Evolutionary conservation across 2,329 filamentous ascomycete species (phyloP).

Genomic region (Erysiphe neolycopersici): DNA sequence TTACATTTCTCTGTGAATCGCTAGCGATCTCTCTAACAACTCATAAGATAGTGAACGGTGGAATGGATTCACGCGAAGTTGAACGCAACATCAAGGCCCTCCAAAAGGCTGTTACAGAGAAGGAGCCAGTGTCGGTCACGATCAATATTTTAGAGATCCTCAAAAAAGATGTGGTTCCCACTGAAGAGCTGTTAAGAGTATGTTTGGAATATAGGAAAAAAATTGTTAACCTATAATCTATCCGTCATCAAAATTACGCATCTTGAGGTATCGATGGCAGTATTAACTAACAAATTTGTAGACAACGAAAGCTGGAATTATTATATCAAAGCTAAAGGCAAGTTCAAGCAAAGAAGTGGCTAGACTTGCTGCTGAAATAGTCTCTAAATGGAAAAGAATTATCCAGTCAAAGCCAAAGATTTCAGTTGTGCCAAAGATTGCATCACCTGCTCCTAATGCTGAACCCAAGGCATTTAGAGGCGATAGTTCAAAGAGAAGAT

Average conservation of each 20-base stretch:
- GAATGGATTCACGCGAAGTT: slow-evolving; percentile 12
- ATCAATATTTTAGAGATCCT: slow-evolving; percentile 51
- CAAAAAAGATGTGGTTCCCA: slow-evolving; percentile 55
- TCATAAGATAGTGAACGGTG: background rate
- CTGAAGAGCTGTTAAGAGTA: slow-evolving; percentile 70
- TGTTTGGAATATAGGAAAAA: slow-evolving; percentile 11
- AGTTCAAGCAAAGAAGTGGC: slow-evolving; percentile 64
- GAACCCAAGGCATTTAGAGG: slow-evolving; percentile 26
- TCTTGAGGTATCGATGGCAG: background rate
- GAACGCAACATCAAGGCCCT: slow-evolving; percentile 24
- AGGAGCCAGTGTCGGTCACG: slow-evolving; percentile 47
- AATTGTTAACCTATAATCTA: too few relatives aligned
- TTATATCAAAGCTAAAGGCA: slow-evolving; percentile 53
- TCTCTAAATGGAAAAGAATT: slow-evolving; percentile 63
- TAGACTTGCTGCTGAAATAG: slow-evolving; percentile 52
- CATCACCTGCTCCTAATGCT: slow-evolving; percentile 17
- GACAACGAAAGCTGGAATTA: slow-evolving; percentile 74
- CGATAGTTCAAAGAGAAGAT: slow-evolving; percentile 54
- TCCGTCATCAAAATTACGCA: background rate
- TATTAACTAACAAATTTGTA: slow-evolving; percentile 12
- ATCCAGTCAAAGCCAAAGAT: slow-evolving; percentile 31
- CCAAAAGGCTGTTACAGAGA: slow-evolving; percentile 48
- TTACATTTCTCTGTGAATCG: too few relatives aligned
- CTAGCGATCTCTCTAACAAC: too few relatives aligned
- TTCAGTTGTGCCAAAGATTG: slow-evolving; percentile 7